Conservation (phyloP, 768 basidiomycete genomes). For the Pleurotus tuber-regium region DNA sequence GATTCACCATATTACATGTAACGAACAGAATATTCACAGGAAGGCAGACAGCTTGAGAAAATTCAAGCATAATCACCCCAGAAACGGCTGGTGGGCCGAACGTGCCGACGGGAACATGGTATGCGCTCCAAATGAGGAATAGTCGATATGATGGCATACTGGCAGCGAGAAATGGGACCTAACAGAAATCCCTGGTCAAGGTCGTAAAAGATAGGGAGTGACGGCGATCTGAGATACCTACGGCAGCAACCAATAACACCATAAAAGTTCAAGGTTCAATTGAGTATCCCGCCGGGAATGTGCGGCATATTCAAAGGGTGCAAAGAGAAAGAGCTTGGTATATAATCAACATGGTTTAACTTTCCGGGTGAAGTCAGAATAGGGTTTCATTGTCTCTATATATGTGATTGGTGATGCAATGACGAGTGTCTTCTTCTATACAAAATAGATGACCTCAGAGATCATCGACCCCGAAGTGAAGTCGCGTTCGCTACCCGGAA, state of each 20-base stretch:
- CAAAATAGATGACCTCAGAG: not conserved
- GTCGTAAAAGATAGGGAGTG: not conserved
- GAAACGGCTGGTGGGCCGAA: conserved; percentile 8
- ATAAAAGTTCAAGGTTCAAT: not conserved
- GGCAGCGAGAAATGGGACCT: not conserved
- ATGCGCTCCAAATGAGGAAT: conserved; percentile 4
- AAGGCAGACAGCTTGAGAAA: conserved; percentile 3
- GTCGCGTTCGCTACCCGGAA: not conserved
- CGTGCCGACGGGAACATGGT: not conserved
- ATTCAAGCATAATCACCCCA: conserved; percentile 1
- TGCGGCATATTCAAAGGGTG: not conserved
- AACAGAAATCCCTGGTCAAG: not conserved
- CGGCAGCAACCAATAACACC: not conserved
- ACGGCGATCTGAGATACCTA: conserved; percentile 7
- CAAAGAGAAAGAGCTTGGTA: not conserved
- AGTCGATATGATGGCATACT: conserved; percentile 2
- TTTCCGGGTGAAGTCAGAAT: not conserved
- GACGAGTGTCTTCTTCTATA: not conserved
- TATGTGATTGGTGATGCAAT: not conserved
- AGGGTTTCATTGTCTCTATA: too few species aligned
- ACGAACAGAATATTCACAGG: too few species aligned
- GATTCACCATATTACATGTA: not conserved
- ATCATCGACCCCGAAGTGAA: not conserved
- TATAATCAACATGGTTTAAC: not conserved
- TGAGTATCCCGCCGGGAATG: conserved; percentile 3